Evolutionary conservation across 495 filamentous ascomycete genomes (phyloP), one percentile per base, ranked within the genome.

Genomic region (Trichodelitschia bisporula): DNA sequence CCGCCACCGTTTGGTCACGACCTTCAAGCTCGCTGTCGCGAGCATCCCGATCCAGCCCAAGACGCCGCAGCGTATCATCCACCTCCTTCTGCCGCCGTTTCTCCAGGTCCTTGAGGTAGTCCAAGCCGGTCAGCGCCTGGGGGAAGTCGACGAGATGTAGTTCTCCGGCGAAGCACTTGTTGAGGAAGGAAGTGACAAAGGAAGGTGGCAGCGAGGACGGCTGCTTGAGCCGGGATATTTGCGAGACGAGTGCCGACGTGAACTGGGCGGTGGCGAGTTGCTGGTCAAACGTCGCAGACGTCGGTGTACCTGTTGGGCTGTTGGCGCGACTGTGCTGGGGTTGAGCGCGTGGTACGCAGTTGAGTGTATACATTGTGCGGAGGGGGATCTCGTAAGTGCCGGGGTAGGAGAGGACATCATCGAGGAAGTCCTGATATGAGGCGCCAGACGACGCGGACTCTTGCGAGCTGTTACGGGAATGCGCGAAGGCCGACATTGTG

Each of bases 1-100:
- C 32, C 26, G 59, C 44, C 12, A 67, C 56, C 31, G 57, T 58
- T 19, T 54, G 55, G 2, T 44, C 47, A 19, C 64, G 21, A 1
- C 57, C 55, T 1, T 56, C 56, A 15, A 40, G 39, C 9, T 56
- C 45, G 5, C 51, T 31, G 4, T 57, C 54, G 4, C 44, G 35
- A 9, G 38, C 41, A 2, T 56, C 43, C 4, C 47, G 40, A 11
- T 49, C 47, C n/a, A 90, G 45, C 71, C 80, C 20, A 72, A 84
- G 18, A 71, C 86, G 13, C 67, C 73, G 15, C 74, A 91, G 47
- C 77, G 76, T 47, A 74, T 74, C 28, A 67, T 89, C 48, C 72
- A 86, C 43, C 37, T 78, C 73, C 28, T 65, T 64, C 40, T 64
- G 59, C 31, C 70, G 59, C 33, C 73, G 54, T n/a, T 39, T 55